Evolutionary conservation across 306 rosid genomes (phyloP).

Genomic region (Casuarina glauca): DNA sequence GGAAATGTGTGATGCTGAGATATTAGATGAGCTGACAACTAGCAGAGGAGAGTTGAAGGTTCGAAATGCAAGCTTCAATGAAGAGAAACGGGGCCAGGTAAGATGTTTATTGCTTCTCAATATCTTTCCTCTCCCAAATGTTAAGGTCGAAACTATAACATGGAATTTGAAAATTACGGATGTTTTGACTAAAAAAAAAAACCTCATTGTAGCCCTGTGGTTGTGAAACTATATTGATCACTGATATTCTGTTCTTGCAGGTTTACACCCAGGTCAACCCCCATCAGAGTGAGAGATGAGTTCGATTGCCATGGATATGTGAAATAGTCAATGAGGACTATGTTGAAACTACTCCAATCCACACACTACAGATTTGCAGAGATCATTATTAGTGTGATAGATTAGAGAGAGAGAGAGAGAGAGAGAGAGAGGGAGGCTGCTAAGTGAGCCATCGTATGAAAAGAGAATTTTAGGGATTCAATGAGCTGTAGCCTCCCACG

Average conservation of each 20-base stretch:
- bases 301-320: not conserved
- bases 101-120: conserved; percentile 4
- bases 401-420: not conserved
- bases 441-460: not conserved
- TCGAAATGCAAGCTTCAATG: conserved; percentile 56
- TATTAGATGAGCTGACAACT: conserved; percentile 72
- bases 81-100: conserved; percentile 64
- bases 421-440: not conserved
- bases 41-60: conserved; percentile 83
- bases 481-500: not conserved
- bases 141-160: not conserved
- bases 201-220: not conserved
- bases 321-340: not conserved
- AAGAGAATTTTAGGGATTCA: not conserved
- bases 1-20: conserved; percentile 62
- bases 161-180: not conserved
- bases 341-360: not conserved
- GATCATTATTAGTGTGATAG: not conserved
- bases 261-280: conserved; percentile 33
- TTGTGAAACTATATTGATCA: not conserved
- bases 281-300: conserved; percentile 14
- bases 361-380: not conserved
- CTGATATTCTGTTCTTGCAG: conserved; percentile 28
- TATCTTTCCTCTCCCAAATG: not conserved
- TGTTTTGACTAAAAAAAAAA: not conserved